Evolutionary conservation across 805 yeast species (phyloP), one percentile per base, ranked within the genome.

Genomic region (Middelhovenomyces tepae): DNA sequence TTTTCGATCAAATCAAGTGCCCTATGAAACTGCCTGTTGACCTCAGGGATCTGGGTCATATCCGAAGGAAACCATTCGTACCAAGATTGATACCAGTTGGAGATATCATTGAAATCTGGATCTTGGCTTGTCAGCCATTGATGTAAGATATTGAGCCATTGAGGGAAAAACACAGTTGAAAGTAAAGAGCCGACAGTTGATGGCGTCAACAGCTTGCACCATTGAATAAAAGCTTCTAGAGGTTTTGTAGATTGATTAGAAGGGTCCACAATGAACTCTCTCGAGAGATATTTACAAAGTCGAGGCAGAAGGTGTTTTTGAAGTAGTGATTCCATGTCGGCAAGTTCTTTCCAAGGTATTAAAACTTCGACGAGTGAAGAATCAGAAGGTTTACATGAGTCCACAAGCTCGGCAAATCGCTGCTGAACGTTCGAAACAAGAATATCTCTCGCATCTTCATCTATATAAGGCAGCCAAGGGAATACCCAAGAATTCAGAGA

Each of bases 101-200:
- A 29, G 3, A 60, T 42, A 15, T 57, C 60, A 7, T 22, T 40
- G 14, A 33, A 36, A 16, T 42, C 42, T 3, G 46, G 43, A 8
- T 42, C 39, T 2, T 37, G 22, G 3, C 44, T 35, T 18, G 23
- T 30, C 5, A 57, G 39, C 62, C 63, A 59, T 28, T 43, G 34
- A 13, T 40, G 39, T 13, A 63, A 44, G 4, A 45, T 46, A 8
- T 39, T 38, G 14, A 44, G 32, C 61, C 65, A 50, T 8, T 65
- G 61, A 36, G 68, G 66, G 43, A 69, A 62, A 13, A 65, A 43
- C 15, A 45, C 53, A 23, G 51, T 42, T 27, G 53, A 59, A 18
- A 69, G 22, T 2, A 68, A 25, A 4, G 28, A 23, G 4, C 41
- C 39, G 11, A 53, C 39, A 8, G 38, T 27, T 10, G 43, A 30